Percentiles rank a stretch among this genome's conserved stretches.
These are phyloP conservation scores for Blastobotrys peoriensis DNA, from an alignment of 805 yeast species.

Conservation along the genomic window DNA sequence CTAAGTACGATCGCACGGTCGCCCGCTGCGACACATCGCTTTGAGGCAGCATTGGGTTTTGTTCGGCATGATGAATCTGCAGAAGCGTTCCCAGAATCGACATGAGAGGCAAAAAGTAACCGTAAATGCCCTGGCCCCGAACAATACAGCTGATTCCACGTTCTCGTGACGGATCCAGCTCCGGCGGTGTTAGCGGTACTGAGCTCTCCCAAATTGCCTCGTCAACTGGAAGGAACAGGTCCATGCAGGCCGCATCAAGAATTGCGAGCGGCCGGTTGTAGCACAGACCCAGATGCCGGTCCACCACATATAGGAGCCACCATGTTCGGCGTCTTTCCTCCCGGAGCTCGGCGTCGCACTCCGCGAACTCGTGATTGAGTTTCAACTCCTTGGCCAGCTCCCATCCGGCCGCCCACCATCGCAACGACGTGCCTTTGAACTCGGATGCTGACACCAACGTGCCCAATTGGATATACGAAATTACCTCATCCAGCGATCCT, in stretches of 20 bases:
- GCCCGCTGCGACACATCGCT: slow-evolving; percentile 15
- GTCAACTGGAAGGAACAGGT: slow-evolving; percentile 31
- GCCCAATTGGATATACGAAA: slow-evolving; percentile 29
- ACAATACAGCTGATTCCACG: slow-evolving; percentile 25
- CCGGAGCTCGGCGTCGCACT: slow-evolving; percentile 23
- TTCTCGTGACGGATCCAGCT: slow-evolving; percentile 26
- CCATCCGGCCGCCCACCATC: slow-evolving; percentile 31
- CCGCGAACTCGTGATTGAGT: slow-evolving; percentile 24
- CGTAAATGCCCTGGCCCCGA: slow-evolving; percentile 33
- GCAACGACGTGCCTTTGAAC: slow-evolving; percentile 27
- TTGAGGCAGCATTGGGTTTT: slow-evolving; percentile 21
- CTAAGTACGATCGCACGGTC: slow-evolving; percentile 11
- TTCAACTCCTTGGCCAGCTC: slow-evolving; percentile 28
- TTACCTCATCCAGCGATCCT: slow-evolving; percentile 27
- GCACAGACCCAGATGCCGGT: slow-evolving; percentile 34
- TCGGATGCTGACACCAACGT: slow-evolving; percentile 30
- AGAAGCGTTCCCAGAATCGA: slow-evolving; percentile 30
- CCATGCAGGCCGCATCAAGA: slow-evolving; percentile 29
- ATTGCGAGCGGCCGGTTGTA: slow-evolving; percentile 32
- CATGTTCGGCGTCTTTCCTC: slow-evolving; percentile 38
- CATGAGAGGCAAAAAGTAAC: slow-evolving; percentile 34
- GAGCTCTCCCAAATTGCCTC: slow-evolving; percentile 31
- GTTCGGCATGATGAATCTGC: slow-evolving; percentile 20
- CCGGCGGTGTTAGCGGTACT: slow-evolving; percentile 26
- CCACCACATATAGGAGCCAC: slow-evolving; percentile 39